phyloP scores from a whole-genome alignment of 305 asterid genomes.

The Rubia tinctorum region DNA sequence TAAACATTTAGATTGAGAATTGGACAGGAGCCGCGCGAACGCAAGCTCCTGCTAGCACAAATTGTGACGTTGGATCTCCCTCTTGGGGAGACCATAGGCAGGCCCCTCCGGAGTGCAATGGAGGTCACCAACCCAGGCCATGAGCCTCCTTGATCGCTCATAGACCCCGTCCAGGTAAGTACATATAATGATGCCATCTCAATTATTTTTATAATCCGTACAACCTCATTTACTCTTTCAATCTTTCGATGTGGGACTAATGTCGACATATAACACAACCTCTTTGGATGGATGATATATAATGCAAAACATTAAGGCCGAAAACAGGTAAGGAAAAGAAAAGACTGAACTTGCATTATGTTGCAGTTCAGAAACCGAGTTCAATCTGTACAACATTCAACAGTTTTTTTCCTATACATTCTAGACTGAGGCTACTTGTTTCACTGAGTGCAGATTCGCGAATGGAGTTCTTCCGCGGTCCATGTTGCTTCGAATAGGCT shows the following conservation, averaged over 20 bases:
- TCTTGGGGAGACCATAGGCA: constrained; percentile 23
- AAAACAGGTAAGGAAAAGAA: no score
- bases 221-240: neutral
- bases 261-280: no score
- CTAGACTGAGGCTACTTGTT: neutral
- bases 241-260: neutral
- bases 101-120: constrained; percentile 35
- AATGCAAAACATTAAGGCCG: no score
- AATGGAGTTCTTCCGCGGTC: constrained; percentile 59
- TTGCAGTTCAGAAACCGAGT: neutral
- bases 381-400: constrained; percentile 7
- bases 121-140: constrained; percentile 34
- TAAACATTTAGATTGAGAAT: neutral
- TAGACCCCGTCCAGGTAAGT: constrained; percentile 30
- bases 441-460: constrained; percentile 22
- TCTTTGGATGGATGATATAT: no score
- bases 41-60: constrained; percentile 30
- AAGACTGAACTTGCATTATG: no score
- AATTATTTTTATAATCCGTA: neutral
- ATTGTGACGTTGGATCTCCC: constrained; percentile 37
- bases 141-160: constrained; percentile 26
- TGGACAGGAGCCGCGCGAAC: constrained; percentile 31
- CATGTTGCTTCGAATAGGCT: constrained; percentile 58
- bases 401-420: neutral
- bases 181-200: neutral